Evolutionary conservation across 2,329 filamentous ascomycete genomes (phyloP), one percentile per base, ranked within the genome.

Genomic region (Fusarium paranaense): DNA sequence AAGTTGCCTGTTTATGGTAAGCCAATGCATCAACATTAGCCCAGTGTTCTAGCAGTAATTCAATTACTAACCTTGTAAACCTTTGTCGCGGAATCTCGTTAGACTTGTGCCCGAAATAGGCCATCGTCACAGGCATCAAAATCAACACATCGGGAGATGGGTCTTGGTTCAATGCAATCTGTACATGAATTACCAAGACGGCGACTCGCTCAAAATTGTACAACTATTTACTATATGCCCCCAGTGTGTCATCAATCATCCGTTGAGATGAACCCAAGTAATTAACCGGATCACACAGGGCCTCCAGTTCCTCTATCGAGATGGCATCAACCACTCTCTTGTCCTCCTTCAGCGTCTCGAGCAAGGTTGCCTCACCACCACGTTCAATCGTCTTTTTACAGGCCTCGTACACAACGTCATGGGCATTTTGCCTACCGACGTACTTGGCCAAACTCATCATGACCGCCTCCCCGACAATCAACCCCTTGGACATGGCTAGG

Each of bases 401-500:
- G 2, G 87, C 87, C 69, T 85, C 85, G 58, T 90, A 90, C 3
- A 90, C 87, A 40, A 89, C 81, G 72, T 90, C 88, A 77, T 90
- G 88, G 3, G 88, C 88, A 20, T 84, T 82, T 67, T 88, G 86
- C 16, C 88, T 82, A 10, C 88, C 88, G 45, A 88, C 80, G 78
- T 85, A 81, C 18, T 84, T 83, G n/a, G 87, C 89, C 59, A 90
- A 81, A 2, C 84, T 86, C 89, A 90, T 90, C 88, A 90, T 90
- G n/a, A 90, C 87, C 3, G 88, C 87, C 80, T 90, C 89, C 0
- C 84, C 88, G 14, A 90, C 88, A 71, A 90, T 90, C 22, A 90
- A 78, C 0, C 88, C 88, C 47, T 81, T 81, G 0, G 87, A 89
- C 1, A 85, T 88, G 54, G 84, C 81, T 1, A 90, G 80, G 69